Evolutionary conservation across 495 filamentous ascomycete species (phyloP), one percentile per base, ranked within the genome.

Genomic region (Rostrohypoxylon terebratum): DNA sequence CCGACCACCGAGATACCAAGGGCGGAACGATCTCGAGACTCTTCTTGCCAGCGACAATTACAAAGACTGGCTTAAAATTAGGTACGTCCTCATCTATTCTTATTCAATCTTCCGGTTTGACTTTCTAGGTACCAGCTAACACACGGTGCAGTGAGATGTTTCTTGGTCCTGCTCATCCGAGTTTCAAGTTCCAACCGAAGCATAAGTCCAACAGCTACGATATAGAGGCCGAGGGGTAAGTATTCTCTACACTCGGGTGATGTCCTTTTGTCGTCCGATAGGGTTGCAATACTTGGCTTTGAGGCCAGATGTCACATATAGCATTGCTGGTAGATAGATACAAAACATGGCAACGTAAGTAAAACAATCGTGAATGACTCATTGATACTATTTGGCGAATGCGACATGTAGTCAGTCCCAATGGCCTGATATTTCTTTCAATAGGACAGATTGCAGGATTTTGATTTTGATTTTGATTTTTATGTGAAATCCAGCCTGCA

Each of bases 1-100:
- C 77, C 83, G 96, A 44, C 92, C 96, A 38, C 95, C 94, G 45
- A 87, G 87, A 45, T 99, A 89, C 77, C 88, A 83, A 72, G 94
- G 94, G 5, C 84, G 96, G 59, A 90, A 94, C 81, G 96, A 98
- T 42, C 74, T 98, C 80, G 96, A 99, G 87, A 96, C 93, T 48
- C 81, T 99, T 69, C 81, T 99, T 81, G 90, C 88, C 9, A 97
- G 94, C 82, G 87, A 87, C 40, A 91, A 98, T 79, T 97, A 96
- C 80, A 91, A 89, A 82, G 96, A 99, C 80, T 99, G 96, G 96
- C 92, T 99, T 74, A 98, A 97, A 85, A 96, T 99, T 76, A 96
- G 92, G 94, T 96, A 87, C 79, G 90, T 82, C 69, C 66, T 33
- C 61, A 28, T 47, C 57, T 20, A n/a, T 50, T 33, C n/a, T 67